Evolutionary conservation across 495 filamentous ascomycete species (phyloP), one percentile per base, ranked within the genome.

Genomic region (Talaromyces nanjingensis): DNA sequence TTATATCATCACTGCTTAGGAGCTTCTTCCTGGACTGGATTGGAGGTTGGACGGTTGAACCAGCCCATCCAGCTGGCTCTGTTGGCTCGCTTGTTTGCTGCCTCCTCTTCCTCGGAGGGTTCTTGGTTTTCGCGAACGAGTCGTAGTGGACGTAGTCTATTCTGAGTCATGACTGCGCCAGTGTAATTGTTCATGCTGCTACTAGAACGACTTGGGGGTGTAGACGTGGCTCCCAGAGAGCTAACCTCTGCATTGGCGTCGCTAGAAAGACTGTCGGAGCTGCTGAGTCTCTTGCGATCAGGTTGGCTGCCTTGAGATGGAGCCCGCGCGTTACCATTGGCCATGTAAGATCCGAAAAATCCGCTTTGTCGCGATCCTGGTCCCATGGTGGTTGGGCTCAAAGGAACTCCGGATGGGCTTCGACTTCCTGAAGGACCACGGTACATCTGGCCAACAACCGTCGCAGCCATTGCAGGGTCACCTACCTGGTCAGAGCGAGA

Each of bases 391-490:
- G 78, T 79, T 25, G 85, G 85, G 65, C 79, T 83, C 24, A 81
- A 77, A 6, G 79, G 81, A 4, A 80, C 84, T 8, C 77, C 73
- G 3, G 88, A 89, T 22, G 86, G 78, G 16, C 84, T 83, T 11
- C 82, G 77, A 63, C 77, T 72, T 45, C 80, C 71, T 6, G 79
- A 73, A 14, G 73, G 72, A 14, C 85, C 86, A 67, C 87, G 88
- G 77, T 92, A 92, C 89, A 96, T 96, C 68, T 89, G 89, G 64
- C 89, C 89, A 20, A 94, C 87, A 31, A 94, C 84, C 47, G 81
- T 83, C 18, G 91, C 90, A 4, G 85, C 86, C 18, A 68, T 77
- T 57, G 8, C 63, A 53, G 82, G 78, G 59, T 76, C 77, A 1
- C 85, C 82, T 66, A 79, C 78, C 67, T 90, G 87, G 65, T 96